Evolutionary conservation across 2,329 filamentous ascomycete species (phyloP).

Genomic region (Trichoderma harzianum): DNA sequence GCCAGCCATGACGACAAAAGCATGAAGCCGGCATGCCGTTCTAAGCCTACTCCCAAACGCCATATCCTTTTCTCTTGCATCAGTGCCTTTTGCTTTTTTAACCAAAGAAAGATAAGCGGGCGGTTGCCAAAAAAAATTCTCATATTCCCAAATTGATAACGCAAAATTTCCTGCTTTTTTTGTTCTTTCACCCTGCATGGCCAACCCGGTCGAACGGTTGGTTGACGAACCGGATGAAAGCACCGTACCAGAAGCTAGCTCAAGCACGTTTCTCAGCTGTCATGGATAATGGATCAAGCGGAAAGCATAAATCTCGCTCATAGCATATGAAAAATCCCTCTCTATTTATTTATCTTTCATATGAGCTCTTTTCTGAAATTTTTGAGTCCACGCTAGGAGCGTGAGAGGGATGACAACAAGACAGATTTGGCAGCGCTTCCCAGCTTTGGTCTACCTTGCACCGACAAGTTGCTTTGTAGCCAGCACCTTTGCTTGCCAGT

Average conservation of each 20-base stretch:
- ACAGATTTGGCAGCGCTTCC: background rate
- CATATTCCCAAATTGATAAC: background rate
- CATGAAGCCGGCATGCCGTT: background rate
- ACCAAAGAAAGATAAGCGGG: background rate
- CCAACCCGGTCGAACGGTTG: background rate
- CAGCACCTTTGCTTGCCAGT: background rate
- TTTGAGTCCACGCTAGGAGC: background rate
- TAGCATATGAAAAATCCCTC: too few relatives aligned
- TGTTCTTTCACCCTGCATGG: background rate
- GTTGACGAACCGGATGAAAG: background rate
- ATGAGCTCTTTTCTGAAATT: background rate
- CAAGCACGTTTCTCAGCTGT: background rate
- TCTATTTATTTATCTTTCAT: background rate
- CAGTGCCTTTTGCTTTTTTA: background rate
- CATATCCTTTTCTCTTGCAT: background rate
- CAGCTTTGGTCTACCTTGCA: background rate
- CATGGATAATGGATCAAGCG: background rate
- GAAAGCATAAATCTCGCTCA: constrained; percentile 4
- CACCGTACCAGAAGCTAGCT: background rate
- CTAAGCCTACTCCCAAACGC: background rate
- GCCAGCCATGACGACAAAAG: constrained; percentile 4
- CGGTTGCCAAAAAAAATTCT: background rate
- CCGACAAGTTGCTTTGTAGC: background rate
- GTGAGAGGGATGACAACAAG: background rate
- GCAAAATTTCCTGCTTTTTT: background rate